Percentiles rank a stretch among this genome's conserved stretches.
Conservation (phyloP, 225 moss, liverwort and hornwort species). For the Pseudisothecium myosuroides region DNA sequence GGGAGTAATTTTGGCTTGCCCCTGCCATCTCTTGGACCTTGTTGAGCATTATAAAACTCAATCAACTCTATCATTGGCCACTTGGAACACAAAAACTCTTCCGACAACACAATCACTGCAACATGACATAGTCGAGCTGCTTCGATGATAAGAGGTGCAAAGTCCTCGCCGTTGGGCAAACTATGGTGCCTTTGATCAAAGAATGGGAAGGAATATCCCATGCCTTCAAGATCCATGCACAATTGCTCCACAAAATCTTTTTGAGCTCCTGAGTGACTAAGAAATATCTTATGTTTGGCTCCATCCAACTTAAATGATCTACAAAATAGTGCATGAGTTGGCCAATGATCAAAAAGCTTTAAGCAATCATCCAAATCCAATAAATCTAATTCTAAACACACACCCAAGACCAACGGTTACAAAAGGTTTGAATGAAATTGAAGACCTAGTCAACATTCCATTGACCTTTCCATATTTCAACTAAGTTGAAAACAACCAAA, state of each 20-base stretch:
- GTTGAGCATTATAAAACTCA: not conserved
- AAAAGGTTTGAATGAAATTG: not conserved
- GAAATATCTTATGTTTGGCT: not conserved
- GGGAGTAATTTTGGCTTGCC: not conserved
- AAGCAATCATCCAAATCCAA: not conserved
- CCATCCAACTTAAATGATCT: not conserved
- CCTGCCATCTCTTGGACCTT: not conserved
- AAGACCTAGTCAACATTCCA: not conserved
- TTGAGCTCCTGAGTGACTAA: not conserved
- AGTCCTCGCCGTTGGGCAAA: not conserved
- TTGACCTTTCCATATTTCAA: not conserved
- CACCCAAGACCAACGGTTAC: not conserved
- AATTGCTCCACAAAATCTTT: not conserved
- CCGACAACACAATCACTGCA: not conserved
- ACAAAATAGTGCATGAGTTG: not conserved
- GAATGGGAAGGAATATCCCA: not conserved
- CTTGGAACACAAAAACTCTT: not conserved
- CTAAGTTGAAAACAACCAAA: not conserved
- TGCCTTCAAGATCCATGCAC: not conserved
- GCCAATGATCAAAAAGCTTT: not conserved
- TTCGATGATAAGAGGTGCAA: not conserved
- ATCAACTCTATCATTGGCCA: not conserved
- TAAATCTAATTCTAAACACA: not conserved
- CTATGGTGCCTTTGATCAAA: not conserved
- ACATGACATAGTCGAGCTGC: not conserved